phyloP scores from a whole-genome alignment of 148 eudicot genomes.

The Vaccinium corymbosum region DNA sequence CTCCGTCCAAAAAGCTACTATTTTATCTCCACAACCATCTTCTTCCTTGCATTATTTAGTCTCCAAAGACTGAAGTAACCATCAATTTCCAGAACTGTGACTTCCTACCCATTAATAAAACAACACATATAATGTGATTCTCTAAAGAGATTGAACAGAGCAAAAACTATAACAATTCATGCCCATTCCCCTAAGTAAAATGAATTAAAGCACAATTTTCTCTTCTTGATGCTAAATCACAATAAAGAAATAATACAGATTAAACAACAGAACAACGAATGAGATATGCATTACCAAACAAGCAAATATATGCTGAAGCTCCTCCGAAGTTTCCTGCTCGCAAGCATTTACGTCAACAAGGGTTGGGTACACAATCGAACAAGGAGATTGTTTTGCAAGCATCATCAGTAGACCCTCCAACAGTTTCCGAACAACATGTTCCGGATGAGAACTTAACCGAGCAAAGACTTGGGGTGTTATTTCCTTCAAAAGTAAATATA shows the following conservation, averaged over 20 bases:
- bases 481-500: constrained; percentile 53
- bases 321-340: constrained; percentile 69
- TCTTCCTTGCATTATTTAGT: constrained; percentile 6
- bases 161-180: not conserved
- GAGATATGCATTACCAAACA: constrained; percentile 59
- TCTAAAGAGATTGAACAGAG: not conserved
- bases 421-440: constrained; percentile 66
- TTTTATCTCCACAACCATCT: not conserved
- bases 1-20: not conserved
- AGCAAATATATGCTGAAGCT: constrained; percentile 76
- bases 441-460: constrained; percentile 92
- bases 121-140: not conserved
- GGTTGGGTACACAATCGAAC: constrained; percentile 91
- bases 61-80: not conserved
- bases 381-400: constrained; percentile 85
- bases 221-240: not conserved
- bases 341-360: constrained; percentile 78
- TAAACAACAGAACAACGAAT: constrained; percentile 11
- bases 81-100: not conserved
- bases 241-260: not conserved
- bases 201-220: not conserved
- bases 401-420: constrained; percentile 80
- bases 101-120: not conserved
- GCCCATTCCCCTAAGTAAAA: constrained; percentile 4
- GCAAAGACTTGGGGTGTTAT: constrained; percentile 89